Conservation (phyloP, 1,139 yeast species). For the Pichia sp. region DNA sequence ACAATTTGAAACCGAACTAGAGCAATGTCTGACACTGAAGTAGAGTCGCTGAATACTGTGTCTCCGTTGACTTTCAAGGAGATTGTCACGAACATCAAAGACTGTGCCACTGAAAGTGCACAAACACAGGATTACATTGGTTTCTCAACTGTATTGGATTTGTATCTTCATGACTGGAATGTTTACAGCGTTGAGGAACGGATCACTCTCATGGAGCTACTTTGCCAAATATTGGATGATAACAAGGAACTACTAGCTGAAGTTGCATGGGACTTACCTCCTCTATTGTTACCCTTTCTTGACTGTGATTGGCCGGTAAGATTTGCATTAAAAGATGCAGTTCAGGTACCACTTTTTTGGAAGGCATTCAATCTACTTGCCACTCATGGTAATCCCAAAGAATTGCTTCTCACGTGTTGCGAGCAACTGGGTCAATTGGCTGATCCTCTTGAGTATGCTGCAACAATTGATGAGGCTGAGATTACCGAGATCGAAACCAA, state of each 20-base stretch:
- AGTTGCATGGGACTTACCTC: constrained; percentile 88
- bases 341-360: constrained; percentile 34
- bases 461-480: constrained; percentile 4
- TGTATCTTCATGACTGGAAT: constrained; percentile 49
- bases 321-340: constrained; percentile 18
- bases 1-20: neutral
- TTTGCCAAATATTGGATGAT: constrained; percentile 41
- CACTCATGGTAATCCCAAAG: constrained; percentile 70
- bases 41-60: constrained; percentile 23
- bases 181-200: constrained; percentile 48
- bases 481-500: neutral
- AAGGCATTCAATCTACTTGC: constrained; percentile 58
- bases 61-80: constrained; percentile 19
- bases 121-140: constrained; percentile 58
- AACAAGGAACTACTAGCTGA: constrained; percentile 53
- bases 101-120: constrained; percentile 26
- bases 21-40: constrained; percentile 25
- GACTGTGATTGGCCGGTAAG: constrained; percentile 29
- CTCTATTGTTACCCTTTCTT: constrained; percentile 47
- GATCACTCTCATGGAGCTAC: constrained; percentile 37
- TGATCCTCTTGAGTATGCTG: constrained; percentile 22
- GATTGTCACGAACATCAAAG: constrained; percentile 21
- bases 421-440: constrained; percentile 48
- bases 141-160: constrained; percentile 68
- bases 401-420: constrained; percentile 62